Percentiles rank a stretch among this genome's conserved stretches.
These are phyloP conservation scores for Pyrrhoderma lamaoense DNA, from an alignment of 1,284 basidiomycete genomes.

Conservation along the genomic window DNA sequence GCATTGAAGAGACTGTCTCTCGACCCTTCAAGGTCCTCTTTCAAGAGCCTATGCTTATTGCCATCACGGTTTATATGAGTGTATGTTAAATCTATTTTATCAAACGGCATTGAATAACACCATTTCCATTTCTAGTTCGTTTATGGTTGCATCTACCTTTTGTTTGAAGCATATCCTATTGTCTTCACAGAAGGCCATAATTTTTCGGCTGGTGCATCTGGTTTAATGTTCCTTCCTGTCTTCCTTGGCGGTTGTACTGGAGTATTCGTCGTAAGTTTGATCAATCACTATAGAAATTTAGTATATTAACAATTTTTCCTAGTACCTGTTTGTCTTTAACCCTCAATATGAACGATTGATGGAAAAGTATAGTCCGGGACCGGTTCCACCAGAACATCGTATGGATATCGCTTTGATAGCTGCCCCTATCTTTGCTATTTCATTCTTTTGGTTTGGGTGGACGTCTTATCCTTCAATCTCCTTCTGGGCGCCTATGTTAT, in stretches of 20 bases:
- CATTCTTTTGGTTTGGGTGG: slow-evolving; percentile 68
- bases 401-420: slow-evolving; percentile 48
- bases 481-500: slow-evolving; percentile 50
- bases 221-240: slow-evolving; percentile 46
- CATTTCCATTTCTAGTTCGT: slow-evolving; percentile 28
- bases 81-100: too few relatives aligned
- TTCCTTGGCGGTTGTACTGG: slow-evolving; percentile 47
- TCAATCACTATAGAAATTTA: slow-evolving; percentile 25
- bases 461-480: slow-evolving; percentile 47
- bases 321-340: slow-evolving; percentile 46
- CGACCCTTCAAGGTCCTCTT: slow-evolving; percentile 37
- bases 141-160: slow-evolving; percentile 39
- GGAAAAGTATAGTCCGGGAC: slow-evolving; percentile 39
- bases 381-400: slow-evolving; percentile 62
- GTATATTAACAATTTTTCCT: slow-evolving; percentile 23
- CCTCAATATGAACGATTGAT: slow-evolving; percentile 43
- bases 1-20: slow-evolving; percentile 29
- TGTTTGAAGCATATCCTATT: slow-evolving; percentile 48
- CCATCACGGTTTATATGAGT: slow-evolving; percentile 41
- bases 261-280: slow-evolving; percentile 28
- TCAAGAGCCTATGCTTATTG: slow-evolving; percentile 40
- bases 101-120: too few relatives aligned
- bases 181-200: slow-evolving; percentile 47
- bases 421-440: slow-evolving; percentile 46
- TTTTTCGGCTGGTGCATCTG: slow-evolving; percentile 43